phyloP scores from a whole-genome alignment of 345 rosid species.

The Cardamine occulta region DNA sequence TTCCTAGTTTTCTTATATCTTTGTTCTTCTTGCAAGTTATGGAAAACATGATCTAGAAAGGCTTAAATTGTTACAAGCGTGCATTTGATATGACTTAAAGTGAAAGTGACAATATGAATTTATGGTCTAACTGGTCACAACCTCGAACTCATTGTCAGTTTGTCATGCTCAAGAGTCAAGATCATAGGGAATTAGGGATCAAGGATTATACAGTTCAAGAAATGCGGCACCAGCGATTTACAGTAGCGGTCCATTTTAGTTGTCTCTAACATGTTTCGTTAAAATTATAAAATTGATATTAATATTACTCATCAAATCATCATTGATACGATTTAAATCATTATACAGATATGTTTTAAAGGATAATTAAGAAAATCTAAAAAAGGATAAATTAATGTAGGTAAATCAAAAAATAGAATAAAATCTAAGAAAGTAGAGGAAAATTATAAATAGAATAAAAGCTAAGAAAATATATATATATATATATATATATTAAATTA shows the following conservation, averaged over 20 bases:
- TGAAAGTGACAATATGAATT: not conserved
- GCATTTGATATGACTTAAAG: not conserved
- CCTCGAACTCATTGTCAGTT: conserved; percentile 1
- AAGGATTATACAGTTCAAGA: not conserved
- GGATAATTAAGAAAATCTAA: not conserved
- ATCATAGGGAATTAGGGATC: not conserved
- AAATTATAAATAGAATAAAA: no score
- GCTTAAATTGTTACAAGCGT: not conserved
- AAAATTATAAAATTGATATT: not conserved
- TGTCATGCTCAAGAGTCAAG: not conserved
- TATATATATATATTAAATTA: no score
- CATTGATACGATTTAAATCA: not conserved
- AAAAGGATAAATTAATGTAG: no score
- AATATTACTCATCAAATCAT: not conserved
- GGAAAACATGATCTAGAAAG: not conserved
- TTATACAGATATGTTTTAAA: not conserved
- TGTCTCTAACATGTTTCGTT: not conserved
- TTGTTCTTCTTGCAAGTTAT: not conserved
- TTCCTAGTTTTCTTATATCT: no score
- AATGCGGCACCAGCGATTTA: not conserved
- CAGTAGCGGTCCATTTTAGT: not conserved
- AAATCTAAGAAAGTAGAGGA: no score
- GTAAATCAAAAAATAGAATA: no score
- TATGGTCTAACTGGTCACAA: not conserved
- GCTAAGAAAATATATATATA: no score